These are phyloP conservation scores for Claviceps arundinis DNA, from an alignment of 2,329 filamentous ascomycete genomes.

Conservation along the genomic window DNA sequence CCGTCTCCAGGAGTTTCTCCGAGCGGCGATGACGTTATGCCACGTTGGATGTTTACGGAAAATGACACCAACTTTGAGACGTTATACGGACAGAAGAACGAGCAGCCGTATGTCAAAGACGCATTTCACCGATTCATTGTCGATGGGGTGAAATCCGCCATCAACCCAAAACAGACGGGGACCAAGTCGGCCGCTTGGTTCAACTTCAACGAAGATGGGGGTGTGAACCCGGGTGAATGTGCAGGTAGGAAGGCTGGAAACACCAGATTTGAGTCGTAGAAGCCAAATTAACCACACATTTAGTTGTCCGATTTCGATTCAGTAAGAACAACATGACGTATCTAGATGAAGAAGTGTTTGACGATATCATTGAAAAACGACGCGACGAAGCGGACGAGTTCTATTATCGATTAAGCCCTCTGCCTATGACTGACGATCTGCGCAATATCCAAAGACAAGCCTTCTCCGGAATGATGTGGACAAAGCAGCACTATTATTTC, in stretches of 20 bases:
- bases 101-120: constrained; percentile 80
- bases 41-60: constrained; percentile 80
- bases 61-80: constrained; percentile 81
- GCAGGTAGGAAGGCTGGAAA: constrained; percentile 45
- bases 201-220: constrained; percentile 77
- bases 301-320: constrained; percentile 81
- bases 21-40: constrained; percentile 71
- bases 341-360: constrained; percentile 84
- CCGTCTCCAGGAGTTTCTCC: constrained; percentile 77
- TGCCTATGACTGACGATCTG: constrained; percentile 86
- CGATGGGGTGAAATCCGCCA: constrained; percentile 61
- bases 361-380: constrained; percentile 77
- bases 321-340: constrained; percentile 64
- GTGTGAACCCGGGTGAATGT: constrained; percentile 80
- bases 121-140: constrained; percentile 86
- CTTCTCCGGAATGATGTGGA: constrained; percentile 96
- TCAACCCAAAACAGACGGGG: constrained; percentile 68
- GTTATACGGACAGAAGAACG: constrained; percentile 68
- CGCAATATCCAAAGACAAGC: constrained; percentile 92
- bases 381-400: constrained; percentile 91
- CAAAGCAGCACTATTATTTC: constrained; percentile 92
- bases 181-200: constrained; percentile 92
- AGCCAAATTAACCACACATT: neutral
- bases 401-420: constrained; percentile 81
- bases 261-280: neutral